Base-by-base conservation (phyloP, 495 filamentous ascomycete genomes). In the Cercophora sp. region DNA sequence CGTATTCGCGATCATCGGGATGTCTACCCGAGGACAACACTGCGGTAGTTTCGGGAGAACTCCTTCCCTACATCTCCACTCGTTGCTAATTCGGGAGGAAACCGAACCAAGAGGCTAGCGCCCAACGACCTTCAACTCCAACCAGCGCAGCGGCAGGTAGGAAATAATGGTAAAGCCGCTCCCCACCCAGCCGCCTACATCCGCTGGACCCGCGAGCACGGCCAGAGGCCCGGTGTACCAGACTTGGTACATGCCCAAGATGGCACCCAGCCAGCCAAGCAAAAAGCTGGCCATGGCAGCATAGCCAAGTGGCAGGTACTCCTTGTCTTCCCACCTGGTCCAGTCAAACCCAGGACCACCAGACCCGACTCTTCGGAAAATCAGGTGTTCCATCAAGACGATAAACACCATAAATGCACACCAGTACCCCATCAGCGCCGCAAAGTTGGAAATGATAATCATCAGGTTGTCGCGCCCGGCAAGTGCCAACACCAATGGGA, bases 341-440 rank as follows among this genome's bases (percentile, higher is more conserved):
- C 85, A 88, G 57, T 85, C 77, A 59, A 79, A 89, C 10, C 46
- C 46, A n/a, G 20, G 16, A 4, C 46, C 46, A 11, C 46, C 46
- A 4, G 46, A 34, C 9, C 46, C 46, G 20, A 48, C 71, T 37
- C 67, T 60, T n/a, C 82, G 79, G 68, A 88, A 88, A 35, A 86
- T 70, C 18, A 82, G 63, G 16, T 84, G 74, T 59, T 89, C 85
- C 59, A 84, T 78, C 4, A 86, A 57, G 3, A 78, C 70, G 32
- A 88, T 83, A 2, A 74, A 76, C 19, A 83, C 68, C 80, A 80
- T 86, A 42, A 85, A 80, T 20, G 76, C 77, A 6, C 83, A 74
- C 84, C 85, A 87, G 64, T 87, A 88, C 15, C 83, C 84, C 81
- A 88, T 88, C 19, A 88, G 65, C 1, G 83, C 78, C 25, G 88